Evolutionary conservation across 73 alveolate species (phyloP).

Genomic region (Paramecium octaurelia): DNA sequence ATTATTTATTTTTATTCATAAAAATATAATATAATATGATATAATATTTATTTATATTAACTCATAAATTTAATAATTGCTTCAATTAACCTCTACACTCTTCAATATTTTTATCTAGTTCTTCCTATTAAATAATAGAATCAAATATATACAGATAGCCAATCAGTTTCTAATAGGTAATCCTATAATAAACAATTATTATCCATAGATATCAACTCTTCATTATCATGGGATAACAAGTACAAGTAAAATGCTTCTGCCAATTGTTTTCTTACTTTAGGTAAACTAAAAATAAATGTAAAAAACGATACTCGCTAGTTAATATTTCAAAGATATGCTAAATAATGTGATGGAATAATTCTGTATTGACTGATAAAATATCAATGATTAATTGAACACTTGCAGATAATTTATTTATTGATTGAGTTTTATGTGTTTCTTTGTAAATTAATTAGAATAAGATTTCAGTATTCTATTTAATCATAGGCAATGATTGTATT

Average conservation of each 20-base stretch:
- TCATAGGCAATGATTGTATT: conserved; percentile 29
- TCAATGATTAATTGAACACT: background rate
- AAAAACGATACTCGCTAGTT: background rate
- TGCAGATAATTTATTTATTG: conserved; percentile 29
- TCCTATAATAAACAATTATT: background rate
- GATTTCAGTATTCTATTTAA: background rate
- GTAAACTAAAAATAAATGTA: background rate
- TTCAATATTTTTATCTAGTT: background rate
- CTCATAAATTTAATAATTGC: background rate
- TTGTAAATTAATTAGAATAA: conserved; percentile 40
- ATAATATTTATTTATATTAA: no score
- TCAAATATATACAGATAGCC: background rate
- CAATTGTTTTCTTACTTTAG: conserved; percentile 7
- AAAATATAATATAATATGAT: background rate
- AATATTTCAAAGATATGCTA: background rate
- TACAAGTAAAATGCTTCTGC: conserved; percentile 8
- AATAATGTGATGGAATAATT: background rate
- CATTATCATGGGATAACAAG: background rate
- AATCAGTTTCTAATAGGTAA: conserved; percentile 3
- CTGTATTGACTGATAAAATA: background rate
- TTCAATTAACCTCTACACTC: background rate
- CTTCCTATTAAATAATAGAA: background rate
- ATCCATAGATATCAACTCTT: background rate
- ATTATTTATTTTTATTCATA: background rate
- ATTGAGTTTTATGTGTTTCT: conserved; percentile 51